Evolutionary conservation across 768 basidiomycete genomes (phyloP).

Genomic region (Neoboletus brunneissimus): DNA sequence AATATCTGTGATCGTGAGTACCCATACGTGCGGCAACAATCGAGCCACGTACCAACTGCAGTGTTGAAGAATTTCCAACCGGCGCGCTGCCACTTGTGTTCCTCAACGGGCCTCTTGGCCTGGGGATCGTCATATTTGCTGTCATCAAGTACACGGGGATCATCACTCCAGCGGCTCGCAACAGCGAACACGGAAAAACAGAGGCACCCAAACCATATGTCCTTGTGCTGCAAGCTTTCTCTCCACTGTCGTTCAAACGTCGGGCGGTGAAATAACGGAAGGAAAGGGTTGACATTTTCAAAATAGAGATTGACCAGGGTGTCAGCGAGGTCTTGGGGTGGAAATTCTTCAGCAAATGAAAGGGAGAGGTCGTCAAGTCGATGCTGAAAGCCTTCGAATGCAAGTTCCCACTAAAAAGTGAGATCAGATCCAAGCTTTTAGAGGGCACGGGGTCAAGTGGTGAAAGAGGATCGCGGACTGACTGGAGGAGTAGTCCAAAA

Average conservation of each 20-base stretch:
- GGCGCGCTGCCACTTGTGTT: constrained; percentile 48
- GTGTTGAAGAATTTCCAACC: constrained; percentile 61
- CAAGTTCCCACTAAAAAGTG: constrained; percentile 54
- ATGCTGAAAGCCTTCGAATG: constrained; percentile 46
- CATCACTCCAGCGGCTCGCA: constrained; percentile 63
- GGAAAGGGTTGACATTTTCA: constrained; percentile 49
- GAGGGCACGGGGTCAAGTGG: neutral
- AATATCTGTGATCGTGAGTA: constrained; percentile 39
- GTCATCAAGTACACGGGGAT: constrained; percentile 53
- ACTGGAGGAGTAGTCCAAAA: constrained; percentile 63
- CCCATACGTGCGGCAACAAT: neutral
- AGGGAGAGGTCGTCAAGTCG: constrained; percentile 27
- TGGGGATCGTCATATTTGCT: constrained; percentile 21
- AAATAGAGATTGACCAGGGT: constrained; percentile 71
- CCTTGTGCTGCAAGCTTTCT: constrained; percentile 49
- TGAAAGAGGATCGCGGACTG: constrained; percentile 20
- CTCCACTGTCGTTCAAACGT: constrained; percentile 64
- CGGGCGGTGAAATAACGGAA: constrained; percentile 69
- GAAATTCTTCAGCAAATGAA: constrained; percentile 48
- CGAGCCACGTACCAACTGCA: constrained; percentile 43
- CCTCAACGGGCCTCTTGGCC: constrained; percentile 26
- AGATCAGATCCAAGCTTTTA: neutral
- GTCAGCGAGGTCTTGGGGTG: constrained; percentile 57
- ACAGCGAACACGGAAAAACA: constrained; percentile 67
- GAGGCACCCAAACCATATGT: constrained; percentile 58